Evolutionary conservation across 2,329 filamentous ascomycete genomes (phyloP).

Genomic region (Alternaria rosae): DNA sequence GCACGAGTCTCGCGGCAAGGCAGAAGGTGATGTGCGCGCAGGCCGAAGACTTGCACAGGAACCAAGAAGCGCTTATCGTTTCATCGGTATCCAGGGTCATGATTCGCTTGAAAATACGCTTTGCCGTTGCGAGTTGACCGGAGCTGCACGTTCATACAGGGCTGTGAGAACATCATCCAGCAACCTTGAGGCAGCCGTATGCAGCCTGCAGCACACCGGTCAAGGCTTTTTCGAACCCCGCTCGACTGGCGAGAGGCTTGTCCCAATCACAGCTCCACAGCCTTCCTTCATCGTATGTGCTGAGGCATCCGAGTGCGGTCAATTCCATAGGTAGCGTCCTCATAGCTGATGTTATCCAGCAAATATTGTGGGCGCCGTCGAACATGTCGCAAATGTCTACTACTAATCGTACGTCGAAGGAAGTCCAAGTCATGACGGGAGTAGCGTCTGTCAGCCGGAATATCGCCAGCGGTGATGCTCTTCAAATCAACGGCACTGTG

Average conservation of each 20-base stretch:
- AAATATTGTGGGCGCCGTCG: not conserved
- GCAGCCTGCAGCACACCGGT: not conserved
- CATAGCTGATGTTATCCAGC: not conserved
- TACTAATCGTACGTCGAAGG: not conserved
- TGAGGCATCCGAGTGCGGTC: not conserved
- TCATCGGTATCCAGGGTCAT: not conserved
- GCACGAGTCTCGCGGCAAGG: not conserved
- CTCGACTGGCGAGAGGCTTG: not conserved
- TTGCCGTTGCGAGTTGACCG: not conserved
- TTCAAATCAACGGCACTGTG: conserved; percentile 6
- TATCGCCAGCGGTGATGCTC: conserved; percentile 3
- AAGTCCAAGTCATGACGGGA: not conserved
- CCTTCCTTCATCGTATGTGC: not conserved
- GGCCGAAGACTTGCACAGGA: not conserved
- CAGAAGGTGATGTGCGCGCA: not conserved
- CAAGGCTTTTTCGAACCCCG: not conserved
- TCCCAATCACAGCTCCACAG: not conserved
- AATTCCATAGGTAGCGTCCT: not conserved
- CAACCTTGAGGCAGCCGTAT: not conserved
- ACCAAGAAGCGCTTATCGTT: not conserved
- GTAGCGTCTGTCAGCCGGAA: conserved; percentile 5
- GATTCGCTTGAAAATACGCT: not conserved
- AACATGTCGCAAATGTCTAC: not conserved
- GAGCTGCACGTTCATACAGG: not conserved
- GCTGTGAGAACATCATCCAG: not conserved